phyloP scores from a whole-genome alignment of 1,284 basidiomycete genomes.

The Lentinus polychrous region DNA sequence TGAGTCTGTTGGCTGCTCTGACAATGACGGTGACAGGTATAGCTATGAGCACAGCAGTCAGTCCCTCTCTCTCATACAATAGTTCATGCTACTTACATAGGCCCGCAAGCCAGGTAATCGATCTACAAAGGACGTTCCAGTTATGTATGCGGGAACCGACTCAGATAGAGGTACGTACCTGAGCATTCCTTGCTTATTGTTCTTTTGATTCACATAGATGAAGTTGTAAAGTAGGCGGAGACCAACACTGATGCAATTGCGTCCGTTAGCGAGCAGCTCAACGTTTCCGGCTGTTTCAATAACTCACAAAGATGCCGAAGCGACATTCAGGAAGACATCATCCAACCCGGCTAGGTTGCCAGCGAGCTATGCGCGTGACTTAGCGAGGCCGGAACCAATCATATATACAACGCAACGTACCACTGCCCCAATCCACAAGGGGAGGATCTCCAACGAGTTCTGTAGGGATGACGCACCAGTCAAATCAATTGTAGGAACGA shows the following conservation, averaged over 20 bases:
- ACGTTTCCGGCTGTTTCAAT: not conserved
- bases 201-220: slow-evolving; percentile 6
- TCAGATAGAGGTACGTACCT: not conserved
- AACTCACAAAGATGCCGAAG: slow-evolving; percentile 6
- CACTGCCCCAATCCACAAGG: slow-evolving; percentile 9
- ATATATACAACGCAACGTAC: not conserved
- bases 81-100: not conserved
- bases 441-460: slow-evolving; percentile 7
- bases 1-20: slow-evolving; percentile 4
- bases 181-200: not conserved
- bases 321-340: slow-evolving; percentile 1
- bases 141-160: too few species aligned
- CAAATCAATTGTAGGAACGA: not conserved
- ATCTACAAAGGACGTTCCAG: not conserved
- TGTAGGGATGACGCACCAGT: too few species aligned
- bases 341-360: slow-evolving; percentile 4
- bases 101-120: slow-evolving; percentile 1
- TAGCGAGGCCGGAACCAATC: not conserved
- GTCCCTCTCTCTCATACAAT: not conserved
- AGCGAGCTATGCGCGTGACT: slow-evolving; percentile 1
- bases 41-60: not conserved
- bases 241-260: slow-evolving; percentile 1
- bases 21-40: slow-evolving; percentile 5
- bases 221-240: slow-evolving; percentile 5
- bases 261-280: not conserved